phyloP scores from a whole-genome alignment of 2,329 filamentous ascomycete genomes.

The Botrytis elliptica region DNA sequence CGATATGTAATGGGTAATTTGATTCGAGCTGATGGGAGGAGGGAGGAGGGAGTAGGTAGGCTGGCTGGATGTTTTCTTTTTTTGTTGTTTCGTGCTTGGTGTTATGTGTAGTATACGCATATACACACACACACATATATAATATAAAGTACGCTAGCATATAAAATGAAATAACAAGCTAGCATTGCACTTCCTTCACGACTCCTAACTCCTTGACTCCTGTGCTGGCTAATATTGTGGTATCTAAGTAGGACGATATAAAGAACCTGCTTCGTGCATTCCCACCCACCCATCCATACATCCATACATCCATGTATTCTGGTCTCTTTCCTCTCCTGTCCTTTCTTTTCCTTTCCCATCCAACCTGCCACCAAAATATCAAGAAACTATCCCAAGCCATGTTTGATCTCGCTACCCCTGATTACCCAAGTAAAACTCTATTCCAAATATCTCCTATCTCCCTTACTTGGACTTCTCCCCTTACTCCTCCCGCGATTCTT shows the following conservation, averaged over 20 bases:
- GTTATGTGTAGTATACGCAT: neutral
- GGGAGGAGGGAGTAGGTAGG: neutral
- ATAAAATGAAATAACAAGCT: neutral
- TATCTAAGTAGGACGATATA: neutral
- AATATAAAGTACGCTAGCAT: neutral
- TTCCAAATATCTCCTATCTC: conserved; percentile 25
- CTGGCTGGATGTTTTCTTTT: neutral
- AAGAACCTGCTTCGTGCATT: neutral
- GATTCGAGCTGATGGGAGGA: neutral
- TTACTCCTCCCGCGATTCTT: conserved; percentile 28
- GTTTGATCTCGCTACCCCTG: neutral
- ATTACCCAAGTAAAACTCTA: neutral
- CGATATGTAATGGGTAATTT: neutral
- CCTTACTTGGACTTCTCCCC: conserved; percentile 35
- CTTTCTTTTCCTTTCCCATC: neutral
- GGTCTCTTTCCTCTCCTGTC: neutral
- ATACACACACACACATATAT: too few species aligned
- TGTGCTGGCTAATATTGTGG: neutral
- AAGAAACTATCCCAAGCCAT: neutral
- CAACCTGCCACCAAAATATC: neutral
- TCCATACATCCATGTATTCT: neutral
- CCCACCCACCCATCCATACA: too few species aligned
- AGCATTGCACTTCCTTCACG: neutral
- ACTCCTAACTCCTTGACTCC: neutral
- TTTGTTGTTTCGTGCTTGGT: neutral